Percentiles rank a stretch among this genome's conserved stretches.
phyloP scores from a whole-genome alignment of 345 rosid species.

The Hypericum androsaemum region DNA sequence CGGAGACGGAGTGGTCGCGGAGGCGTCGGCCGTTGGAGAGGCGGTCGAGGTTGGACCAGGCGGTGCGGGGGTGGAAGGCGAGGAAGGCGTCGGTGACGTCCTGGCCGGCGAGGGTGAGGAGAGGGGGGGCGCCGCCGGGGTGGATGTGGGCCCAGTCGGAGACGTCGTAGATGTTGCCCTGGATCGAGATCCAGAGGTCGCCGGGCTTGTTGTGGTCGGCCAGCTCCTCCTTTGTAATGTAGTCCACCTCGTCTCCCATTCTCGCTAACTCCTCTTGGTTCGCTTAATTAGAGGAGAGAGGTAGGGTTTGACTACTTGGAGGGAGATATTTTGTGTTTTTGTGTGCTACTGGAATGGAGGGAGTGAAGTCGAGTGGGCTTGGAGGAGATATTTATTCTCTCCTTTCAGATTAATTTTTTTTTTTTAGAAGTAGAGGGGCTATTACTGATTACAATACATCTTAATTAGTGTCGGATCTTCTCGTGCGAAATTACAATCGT shows the following conservation, averaged over 20 bases:
- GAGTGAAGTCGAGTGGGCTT: too few species aligned
- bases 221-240: slow-evolving; percentile 30
- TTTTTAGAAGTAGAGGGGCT: too few species aligned
- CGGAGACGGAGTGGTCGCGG: slow-evolving; percentile 33
- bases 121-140: slow-evolving; percentile 37
- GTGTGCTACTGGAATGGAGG: too few species aligned
- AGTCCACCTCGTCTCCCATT: slow-evolving; percentile 15
- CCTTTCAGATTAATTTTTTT: too few species aligned
- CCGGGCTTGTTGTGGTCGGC: slow-evolving; percentile 26
- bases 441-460: too few species aligned
- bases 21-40: slow-evolving; percentile 44
- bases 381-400: too few species aligned
- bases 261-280: too few species aligned
- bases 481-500: too few species aligned
- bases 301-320: too few species aligned
- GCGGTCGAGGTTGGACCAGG: slow-evolving; percentile 38
- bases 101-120: slow-evolving; percentile 39
- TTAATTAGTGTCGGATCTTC: too few species aligned
- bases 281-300: too few species aligned
- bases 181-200: slow-evolving; percentile 51
- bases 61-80: slow-evolving; percentile 40
- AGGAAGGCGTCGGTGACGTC: slow-evolving; percentile 48
- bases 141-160: slow-evolving; percentile 34
- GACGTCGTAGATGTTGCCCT: slow-evolving; percentile 45
- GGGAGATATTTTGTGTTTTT: too few species aligned